These are phyloP conservation scores for Stentor coeruleus DNA, from an alignment of 73 alveolate species.

Conservation along the genomic window DNA sequence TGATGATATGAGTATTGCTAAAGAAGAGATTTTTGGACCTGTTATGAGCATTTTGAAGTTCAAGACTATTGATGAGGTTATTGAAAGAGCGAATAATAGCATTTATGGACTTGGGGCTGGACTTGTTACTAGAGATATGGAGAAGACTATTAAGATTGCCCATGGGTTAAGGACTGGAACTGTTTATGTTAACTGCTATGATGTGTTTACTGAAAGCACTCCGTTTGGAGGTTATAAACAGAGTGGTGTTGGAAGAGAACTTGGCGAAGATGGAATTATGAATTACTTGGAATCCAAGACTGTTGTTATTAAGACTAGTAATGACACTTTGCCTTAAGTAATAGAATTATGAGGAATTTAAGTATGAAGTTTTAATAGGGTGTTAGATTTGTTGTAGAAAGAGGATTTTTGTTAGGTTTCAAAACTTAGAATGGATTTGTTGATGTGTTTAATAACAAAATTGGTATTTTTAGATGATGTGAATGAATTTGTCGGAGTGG, in stretches of 20 bases:
- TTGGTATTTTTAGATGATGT: too few relatives aligned
- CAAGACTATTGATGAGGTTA: constrained; percentile 82
- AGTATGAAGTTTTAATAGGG: too few relatives aligned
- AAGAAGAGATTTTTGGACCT: constrained; percentile 81
- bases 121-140: constrained; percentile 61
- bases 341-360: too few relatives aligned
- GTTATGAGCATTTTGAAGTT: constrained; percentile 76
- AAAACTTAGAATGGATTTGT: too few relatives aligned
- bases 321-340: constrained; percentile 41
- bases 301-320: constrained; percentile 31
- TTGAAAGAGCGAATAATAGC: constrained; percentile 81
- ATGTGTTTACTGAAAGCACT: constrained; percentile 42
- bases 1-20: constrained; percentile 73
- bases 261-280: constrained; percentile 53
- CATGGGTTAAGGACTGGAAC: constrained; percentile 79
- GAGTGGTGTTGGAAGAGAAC: constrained; percentile 90
- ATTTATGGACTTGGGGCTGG: constrained; percentile 91
- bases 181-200: constrained; percentile 72
- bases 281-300: constrained; percentile 48
- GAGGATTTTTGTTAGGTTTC: too few relatives aligned
- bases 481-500: too few relatives aligned
- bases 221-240: constrained; percentile 93
- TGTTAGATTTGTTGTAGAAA: too few relatives aligned
- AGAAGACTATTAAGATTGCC: constrained; percentile 54
- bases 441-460: too few relatives aligned